Evolutionary conservation across 202 grass and related monocot species (phyloP), one percentile per base, ranked within the genome.

Genomic region (Hordeum pubiflorum): DNA sequence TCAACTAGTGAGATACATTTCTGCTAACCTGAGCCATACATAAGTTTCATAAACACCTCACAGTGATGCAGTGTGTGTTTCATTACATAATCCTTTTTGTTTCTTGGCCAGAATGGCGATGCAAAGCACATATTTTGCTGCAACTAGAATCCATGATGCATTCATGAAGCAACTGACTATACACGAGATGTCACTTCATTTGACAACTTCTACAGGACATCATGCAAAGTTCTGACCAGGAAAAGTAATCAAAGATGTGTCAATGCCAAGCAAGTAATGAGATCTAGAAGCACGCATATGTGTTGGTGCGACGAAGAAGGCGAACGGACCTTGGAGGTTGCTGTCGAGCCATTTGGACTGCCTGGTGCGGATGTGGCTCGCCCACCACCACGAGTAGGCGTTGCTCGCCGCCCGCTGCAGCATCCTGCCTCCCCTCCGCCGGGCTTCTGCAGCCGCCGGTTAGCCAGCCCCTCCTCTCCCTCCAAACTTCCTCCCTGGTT

Each of bases 301-400:
- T 12, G 4, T 68, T 65, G 11, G 12, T 21, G 48, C 2, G 9
- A 4, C 3, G 4, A 76, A 37, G 10, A 72, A 46, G 34, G 26
- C 15, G 58, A 20, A 40, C 71, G 4, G 39, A 93, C 94, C 94
- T 87, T 86, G 89, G 44, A 94, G 94, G 43, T 90, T 86, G 89
- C 29, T 81, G 83, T 94, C 89, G 7, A 97, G 94, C 94, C 94
- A 97, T 97, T 92, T 97, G 71, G 91, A 97, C 69, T 97, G 94
- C 77, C 89, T 97, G 75, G 91, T 92, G 61, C 94, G 87, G 77
- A 94, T 85, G 82, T 97, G 94, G 81, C 89, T 97, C 15, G 91
- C 94, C 94, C 94, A 97, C 91, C 86, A 97, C 93, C 93, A 97
- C 3, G 90, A 97, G 26, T 93, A 97, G 6, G 93, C 93, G 31